A percentile compares a stretch with the other conserved stretches of the same genome.
Evolutionary conservation across 1,284 basidiomycete species (phyloP).

Genomic region (Cystobasidium pallidum): DNA sequence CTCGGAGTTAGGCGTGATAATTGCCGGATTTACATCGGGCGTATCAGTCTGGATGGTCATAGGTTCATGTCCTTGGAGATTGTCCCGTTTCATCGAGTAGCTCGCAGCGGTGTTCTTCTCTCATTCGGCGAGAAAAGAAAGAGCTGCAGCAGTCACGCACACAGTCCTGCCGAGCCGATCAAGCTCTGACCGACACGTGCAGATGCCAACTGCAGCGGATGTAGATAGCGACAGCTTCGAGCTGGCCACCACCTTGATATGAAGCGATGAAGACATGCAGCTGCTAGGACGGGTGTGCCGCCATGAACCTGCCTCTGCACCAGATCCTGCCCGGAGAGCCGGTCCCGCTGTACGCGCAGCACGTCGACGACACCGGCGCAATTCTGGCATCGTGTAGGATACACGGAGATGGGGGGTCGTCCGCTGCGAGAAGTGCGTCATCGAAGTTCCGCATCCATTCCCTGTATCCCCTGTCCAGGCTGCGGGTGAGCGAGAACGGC

Average conservation of each 20-base stretch:
- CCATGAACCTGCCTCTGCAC: slow-evolving; percentile 63
- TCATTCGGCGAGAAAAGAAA: background rate
- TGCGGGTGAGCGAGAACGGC: slow-evolving; percentile 21
- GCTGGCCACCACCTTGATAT: too few species aligned
- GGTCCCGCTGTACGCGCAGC: slow-evolving; percentile 31
- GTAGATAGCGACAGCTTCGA: background rate
- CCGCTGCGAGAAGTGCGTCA: background rate
- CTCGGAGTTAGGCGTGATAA: background rate
- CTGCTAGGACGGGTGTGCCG: background rate
- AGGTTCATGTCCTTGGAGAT: too few species aligned
- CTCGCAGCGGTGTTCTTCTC: background rate
- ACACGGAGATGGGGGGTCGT: slow-evolving; percentile 62
- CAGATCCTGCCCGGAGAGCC: slow-evolving; percentile 57
- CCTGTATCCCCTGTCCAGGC: slow-evolving; percentile 35
- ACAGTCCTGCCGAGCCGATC: too few species aligned
- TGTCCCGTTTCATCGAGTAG: too few species aligned
- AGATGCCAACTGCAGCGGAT: too few species aligned
- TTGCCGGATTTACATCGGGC: background rate
- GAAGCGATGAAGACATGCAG: background rate
- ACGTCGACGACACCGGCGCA: background rate
- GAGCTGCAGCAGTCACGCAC: background rate
- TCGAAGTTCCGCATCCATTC: slow-evolving; percentile 15
- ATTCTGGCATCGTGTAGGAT: slow-evolving; percentile 47
- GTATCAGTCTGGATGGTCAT: background rate
- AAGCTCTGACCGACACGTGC: too few species aligned